phyloP scores from a whole-genome alignment of 148 eudicot genomes.

The Chenopodium formosanum region DNA sequence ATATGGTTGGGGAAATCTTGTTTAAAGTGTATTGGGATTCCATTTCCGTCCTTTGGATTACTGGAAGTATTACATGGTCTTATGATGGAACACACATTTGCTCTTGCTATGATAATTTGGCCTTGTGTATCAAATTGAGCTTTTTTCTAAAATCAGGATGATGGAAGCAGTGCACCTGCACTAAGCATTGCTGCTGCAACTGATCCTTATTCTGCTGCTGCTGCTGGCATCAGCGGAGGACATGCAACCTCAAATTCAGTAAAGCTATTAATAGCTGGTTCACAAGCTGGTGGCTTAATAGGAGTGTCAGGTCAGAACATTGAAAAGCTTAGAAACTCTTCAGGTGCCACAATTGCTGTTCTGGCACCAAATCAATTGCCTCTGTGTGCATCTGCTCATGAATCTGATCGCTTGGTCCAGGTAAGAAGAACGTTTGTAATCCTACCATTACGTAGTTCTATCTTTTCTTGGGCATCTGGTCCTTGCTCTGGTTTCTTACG shows the following conservation, averaged over 20 bases:
- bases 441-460: background rate
- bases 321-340: conserved; percentile 70
- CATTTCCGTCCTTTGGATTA: background rate
- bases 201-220: conserved; percentile 29
- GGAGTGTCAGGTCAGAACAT: conserved; percentile 92
- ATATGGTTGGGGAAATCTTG: background rate
- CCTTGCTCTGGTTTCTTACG: background rate
- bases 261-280: conserved; percentile 83
- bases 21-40: background rate
- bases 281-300: conserved; percentile 91
- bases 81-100: background rate
- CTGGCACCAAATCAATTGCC: conserved; percentile 85
- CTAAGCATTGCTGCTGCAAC: conserved; percentile 33
- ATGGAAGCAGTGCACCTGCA: conserved; percentile 46
- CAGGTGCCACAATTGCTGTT: conserved; percentile 81
- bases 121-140: conserved; percentile 2
- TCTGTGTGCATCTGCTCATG: conserved; percentile 86
- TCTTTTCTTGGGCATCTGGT: background rate
- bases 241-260: conserved; percentile 69
- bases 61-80: background rate
- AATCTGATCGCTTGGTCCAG: conserved; percentile 92
- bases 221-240: conserved; percentile 41
- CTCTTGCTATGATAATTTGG: background rate
- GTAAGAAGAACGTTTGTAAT: conserved; percentile 31
- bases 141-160: conserved; percentile 42